Evolutionary conservation across 2,329 filamentous ascomycete genomes (phyloP), one percentile per base, ranked within the genome.

Genomic region (Hyphodiscus sp.): DNA sequence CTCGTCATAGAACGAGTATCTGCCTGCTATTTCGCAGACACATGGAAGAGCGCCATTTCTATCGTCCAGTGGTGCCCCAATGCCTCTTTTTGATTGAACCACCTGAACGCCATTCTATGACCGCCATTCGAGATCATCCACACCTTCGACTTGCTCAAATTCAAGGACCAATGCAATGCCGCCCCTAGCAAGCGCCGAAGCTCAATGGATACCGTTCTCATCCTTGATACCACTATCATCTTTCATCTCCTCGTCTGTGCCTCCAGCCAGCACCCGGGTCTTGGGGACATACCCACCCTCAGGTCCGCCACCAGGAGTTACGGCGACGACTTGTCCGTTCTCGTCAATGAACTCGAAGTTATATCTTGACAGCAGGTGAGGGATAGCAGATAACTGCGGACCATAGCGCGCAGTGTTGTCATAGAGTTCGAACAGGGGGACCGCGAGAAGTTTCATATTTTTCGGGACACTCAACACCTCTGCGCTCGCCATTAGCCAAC

Each of bases 281-380:
- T 79, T 78, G 2, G 82, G 83, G 13, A 80, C 74, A 56, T 81
- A 80, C 16, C 68, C 66, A n/a, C 56, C 76, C 77, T 9, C 76
- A 15, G 82, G 77, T 1, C 79, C 80, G 2, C 81, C 77, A 6
- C 91, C 90, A 0, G 91, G 91, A 2, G 91, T 96, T 26, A 85
- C 79, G 2, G 91, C 89, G 20, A 92, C 88, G 7, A 95, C 85
- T 52, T 95, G 86, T 55, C 91, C 92, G 47, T 89, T 80, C 73
- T 99, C 94, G 69, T 99, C 90, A 45, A 97, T 87, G 64, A 96
- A 97, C 68, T 99, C 91, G 68, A 97, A 97, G 72, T 96, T 95
- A 74, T 97, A 99, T 51, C 91, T 81, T 59, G 91, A 96, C 11
- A 99, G 81, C 4, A 97, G 79, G 69, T 99, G 94, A 0, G 94